A percentile compares a stretch with the other conserved stretches of the same genome.
phyloP scores from a whole-genome alignment of 208 protist genomes.

The Crithidia bombi region DNA sequence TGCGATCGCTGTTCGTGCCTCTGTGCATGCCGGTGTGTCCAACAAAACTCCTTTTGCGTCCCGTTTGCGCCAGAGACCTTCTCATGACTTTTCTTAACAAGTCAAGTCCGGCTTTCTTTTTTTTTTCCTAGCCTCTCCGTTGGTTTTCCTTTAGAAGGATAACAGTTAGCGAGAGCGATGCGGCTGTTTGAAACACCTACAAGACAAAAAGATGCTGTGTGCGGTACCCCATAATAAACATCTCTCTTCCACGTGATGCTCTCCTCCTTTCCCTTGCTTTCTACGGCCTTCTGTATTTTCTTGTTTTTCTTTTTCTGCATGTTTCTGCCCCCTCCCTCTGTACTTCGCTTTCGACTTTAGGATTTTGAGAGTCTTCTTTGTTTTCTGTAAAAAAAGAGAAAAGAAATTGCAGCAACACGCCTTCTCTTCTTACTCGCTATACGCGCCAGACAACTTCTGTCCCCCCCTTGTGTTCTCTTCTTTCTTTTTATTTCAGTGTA shows the following conservation, averaged over 20 bases:
- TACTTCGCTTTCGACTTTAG: background rate
- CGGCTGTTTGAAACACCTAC: no score
- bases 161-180: no score
- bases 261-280: slow-evolving; percentile 6
- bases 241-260: background rate
- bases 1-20: no score
- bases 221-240: no score
- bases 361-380: slow-evolving; percentile 13
- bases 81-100: no score
- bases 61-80: no score
- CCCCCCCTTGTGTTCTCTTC: slow-evolving; percentile 6
- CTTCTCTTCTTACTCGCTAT: background rate
- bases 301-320: background rate
- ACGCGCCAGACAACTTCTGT: background rate
- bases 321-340: background rate
- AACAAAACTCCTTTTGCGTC: no score
- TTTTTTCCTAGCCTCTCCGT: no score
- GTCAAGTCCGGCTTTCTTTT: no score
- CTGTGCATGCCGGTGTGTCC: no score
- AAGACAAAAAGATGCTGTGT: no score
- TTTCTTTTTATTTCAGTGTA: slow-evolving; percentile 29
- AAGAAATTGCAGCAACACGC: background rate
- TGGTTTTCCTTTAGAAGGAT: no score
- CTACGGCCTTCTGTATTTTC: background rate
- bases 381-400: background rate